Conservation (phyloP, 495 filamentous ascomycete species). For the Sporormia fimetaria region DNA sequence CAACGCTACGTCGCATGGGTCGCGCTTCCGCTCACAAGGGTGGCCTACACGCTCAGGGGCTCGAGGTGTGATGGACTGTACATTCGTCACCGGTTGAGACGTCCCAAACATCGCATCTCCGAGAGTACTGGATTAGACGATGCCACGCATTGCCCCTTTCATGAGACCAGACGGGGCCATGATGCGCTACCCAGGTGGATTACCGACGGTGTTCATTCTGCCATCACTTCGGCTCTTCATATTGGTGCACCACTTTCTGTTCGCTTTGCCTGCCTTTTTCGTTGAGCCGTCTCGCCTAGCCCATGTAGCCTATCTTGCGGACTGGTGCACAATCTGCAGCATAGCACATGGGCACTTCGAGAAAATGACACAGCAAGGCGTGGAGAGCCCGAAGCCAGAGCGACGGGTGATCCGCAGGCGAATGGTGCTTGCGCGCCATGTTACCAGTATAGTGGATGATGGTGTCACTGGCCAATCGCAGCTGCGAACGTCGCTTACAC, state of each 20-base stretch:
- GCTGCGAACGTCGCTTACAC: background rate
- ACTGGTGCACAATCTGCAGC: background rate
- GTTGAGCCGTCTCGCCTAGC: background rate
- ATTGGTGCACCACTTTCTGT: too few species aligned
- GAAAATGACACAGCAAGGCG: slow-evolving; percentile 10
- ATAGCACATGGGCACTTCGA: slow-evolving; percentile 7
- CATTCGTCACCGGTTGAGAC: slow-evolving; percentile 21
- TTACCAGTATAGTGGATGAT: slow-evolving; percentile 23
- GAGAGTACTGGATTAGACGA: slow-evolving; percentile 16
- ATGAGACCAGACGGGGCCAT: slow-evolving; percentile 1
- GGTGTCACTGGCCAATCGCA: background rate
- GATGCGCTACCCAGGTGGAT: too few species aligned
- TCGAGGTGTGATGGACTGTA: slow-evolving; percentile 15
- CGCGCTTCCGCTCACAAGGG: slow-evolving; percentile 8
- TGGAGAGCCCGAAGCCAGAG: slow-evolving; percentile 23
- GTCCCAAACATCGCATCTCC: slow-evolving; percentile 1
- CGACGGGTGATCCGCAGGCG: slow-evolving; percentile 24
- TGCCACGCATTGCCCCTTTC: slow-evolving; percentile 21
- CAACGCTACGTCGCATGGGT: background rate
- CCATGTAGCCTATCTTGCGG: background rate
- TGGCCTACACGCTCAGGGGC: slow-evolving; percentile 16
- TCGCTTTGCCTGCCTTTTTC: too few species aligned
- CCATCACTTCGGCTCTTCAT: slow-evolving; percentile 7
- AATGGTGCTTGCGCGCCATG: slow-evolving; percentile 5
- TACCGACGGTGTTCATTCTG: slow-evolving; percentile 3